Base-by-base conservation (phyloP, 2,329 filamentous ascomycete species). In the Chrysoporthe deuterocubensis region DNA sequence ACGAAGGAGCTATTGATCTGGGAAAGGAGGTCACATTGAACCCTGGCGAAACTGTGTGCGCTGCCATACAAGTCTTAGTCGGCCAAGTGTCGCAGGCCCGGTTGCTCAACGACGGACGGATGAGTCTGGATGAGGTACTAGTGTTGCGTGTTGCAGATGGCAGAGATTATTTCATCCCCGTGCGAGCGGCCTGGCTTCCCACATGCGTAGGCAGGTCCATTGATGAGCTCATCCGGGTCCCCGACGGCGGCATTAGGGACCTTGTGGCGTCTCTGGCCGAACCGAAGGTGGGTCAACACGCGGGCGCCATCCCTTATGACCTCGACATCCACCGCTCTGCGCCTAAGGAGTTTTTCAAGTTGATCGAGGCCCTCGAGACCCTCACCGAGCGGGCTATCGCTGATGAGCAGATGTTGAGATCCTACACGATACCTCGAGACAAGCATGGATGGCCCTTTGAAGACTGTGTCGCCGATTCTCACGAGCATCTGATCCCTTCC, bases 111-210 rank as follows among this genome's bases (percentile, higher is more conserved):
- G 84, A 90, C 65, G 88, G 87, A 18, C 82, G 84, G 1, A 76
- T 82, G 4, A 82, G 81, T 8, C 81, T 99, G 0, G 95, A 98
- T 70, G 94, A 98, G 71, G 90, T 99, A 3, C 83, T 99, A 8
- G 90, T 99, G 1, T 84, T 99, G 9, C 89, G 94, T 0, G 92
- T 99, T 5, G 85, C 89, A 13, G 88, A 91, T 64, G 96, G 96
- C 0, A 87, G 94, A 60, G 96, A 99, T 74, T 92, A 98, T 75
- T 99, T 99, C 76, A 88, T 99, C 50, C 91, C 94, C 0, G 83
- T 97, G 0, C 89, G 87, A 34, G 96, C 87, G 0, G 82, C 80
- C 1, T 99, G 96, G 95, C 81, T 90, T 3, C 91, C 92, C 9
- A 93, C 93, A 0, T 92, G 90, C 73, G 92, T 98, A 61, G 93